Conservation (phyloP, 2,329 filamentous ascomycete species). For the Ceratocystis destructans region DNA sequence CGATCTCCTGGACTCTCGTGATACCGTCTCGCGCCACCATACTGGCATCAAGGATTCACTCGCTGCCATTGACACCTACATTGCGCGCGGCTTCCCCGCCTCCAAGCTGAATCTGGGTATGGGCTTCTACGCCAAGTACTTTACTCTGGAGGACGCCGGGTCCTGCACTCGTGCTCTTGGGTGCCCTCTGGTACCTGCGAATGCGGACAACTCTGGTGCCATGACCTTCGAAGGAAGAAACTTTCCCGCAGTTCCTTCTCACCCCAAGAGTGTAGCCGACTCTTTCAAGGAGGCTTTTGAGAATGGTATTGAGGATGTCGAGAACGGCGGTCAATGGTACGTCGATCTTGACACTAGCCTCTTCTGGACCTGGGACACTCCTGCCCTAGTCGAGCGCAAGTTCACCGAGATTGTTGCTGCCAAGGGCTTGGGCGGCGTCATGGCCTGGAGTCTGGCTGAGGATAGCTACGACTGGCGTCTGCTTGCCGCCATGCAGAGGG, state of each 20-base stretch:
- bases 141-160: conserved; percentile 33
- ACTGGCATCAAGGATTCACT: conserved; percentile 43
- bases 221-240: neutral
- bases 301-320: conserved; percentile 41
- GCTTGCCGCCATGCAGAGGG: neutral
- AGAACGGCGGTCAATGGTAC: conserved; percentile 52
- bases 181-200: conserved; percentile 41
- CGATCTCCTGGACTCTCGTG: conserved; percentile 56
- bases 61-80: conserved; percentile 44
- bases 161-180: conserved; percentile 33
- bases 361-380: conserved; percentile 66
- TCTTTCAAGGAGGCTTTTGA: conserved; percentile 45
- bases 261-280: neutral
- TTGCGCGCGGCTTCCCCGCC: conserved; percentile 38
- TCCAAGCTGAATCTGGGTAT: conserved; percentile 48
- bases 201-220: neutral
- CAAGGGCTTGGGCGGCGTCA: conserved; percentile 52
- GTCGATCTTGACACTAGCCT: conserved; percentile 44
- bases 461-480: conserved; percentile 29
- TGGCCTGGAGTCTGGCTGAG: conserved; percentile 63
- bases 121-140: conserved; percentile 54
- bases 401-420: conserved; percentile 44
- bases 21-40: conserved; percentile 50
- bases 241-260: neutral
- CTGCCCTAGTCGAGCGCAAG: conserved; percentile 45